A percentile compares a stretch with the other conserved stretches of the same genome.
phyloP scores from a whole-genome alignment of 371 early-diverging fungal genomes.

The Blakeslea trispora region DNA sequence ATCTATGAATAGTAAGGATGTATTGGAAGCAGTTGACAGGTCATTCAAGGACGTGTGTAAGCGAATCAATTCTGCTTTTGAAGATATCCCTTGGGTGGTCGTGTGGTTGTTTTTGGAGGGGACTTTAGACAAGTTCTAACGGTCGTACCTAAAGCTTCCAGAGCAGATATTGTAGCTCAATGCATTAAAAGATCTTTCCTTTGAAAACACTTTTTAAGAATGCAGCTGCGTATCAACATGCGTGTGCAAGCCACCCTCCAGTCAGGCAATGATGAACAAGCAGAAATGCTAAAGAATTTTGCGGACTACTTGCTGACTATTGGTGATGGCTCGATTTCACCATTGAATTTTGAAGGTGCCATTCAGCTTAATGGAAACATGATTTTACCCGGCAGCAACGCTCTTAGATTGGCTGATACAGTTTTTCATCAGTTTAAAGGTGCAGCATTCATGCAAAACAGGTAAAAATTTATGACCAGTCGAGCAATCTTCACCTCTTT shows the following conservation, averaged over 20 bases:
- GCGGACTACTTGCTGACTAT: conserved; percentile 5
- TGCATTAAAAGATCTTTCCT: background rate
- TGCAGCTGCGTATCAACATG: conserved; percentile 11
- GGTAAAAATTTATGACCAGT: background rate
- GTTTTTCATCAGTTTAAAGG: no score
- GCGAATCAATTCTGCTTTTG: conserved; percentile 7
- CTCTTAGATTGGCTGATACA: no score
- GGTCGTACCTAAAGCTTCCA: conserved; percentile 14
- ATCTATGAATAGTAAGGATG: conserved; percentile 23
- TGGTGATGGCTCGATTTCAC: background rate
- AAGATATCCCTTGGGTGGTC: conserved; percentile 32
- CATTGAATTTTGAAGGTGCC: background rate
- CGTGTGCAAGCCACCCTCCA: conserved; percentile 11
- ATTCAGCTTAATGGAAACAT: background rate
- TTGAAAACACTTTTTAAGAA: background rate
- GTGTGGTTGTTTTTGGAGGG: conserved; percentile 18
- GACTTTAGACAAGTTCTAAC: conserved; percentile 14
- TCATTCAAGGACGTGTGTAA: conserved; percentile 26
- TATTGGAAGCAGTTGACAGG: conserved; percentile 27
- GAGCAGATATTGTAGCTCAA: conserved; percentile 9
- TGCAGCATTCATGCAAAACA: no score
- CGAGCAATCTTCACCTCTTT: conserved; percentile 6
- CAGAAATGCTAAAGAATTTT: conserved; percentile 5
- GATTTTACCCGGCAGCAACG: no score
- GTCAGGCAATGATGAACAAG: conserved; percentile 1